phyloP scores from a whole-genome alignment of 2,329 filamentous ascomycete species.

The Arthrobotrys sinensis region DNA sequence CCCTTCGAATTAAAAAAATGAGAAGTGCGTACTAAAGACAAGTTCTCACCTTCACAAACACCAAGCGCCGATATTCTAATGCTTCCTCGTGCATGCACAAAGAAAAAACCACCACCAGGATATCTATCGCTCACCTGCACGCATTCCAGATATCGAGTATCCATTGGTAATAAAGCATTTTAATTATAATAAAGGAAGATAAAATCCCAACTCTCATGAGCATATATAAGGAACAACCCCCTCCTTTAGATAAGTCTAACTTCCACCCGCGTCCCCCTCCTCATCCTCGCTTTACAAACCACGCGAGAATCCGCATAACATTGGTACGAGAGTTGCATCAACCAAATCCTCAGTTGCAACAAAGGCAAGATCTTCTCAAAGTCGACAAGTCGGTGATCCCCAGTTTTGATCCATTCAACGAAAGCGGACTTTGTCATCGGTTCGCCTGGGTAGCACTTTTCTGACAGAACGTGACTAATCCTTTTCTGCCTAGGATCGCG shows the following conservation, averaged over 20 bases:
- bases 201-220: too few species aligned
- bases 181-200: too few species aligned
- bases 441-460: neutral
- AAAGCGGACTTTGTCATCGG: constrained; percentile 5
- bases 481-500: neutral
- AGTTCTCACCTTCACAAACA: too few species aligned
- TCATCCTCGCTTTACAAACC: constrained; percentile 36
- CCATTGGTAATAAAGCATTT: too few species aligned
- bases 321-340: constrained; percentile 35
- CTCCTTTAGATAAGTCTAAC: constrained; percentile 29
- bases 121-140: too few species aligned
- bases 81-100: too few species aligned
- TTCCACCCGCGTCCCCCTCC: constrained; percentile 17
- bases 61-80: too few species aligned
- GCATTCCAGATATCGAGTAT: too few species aligned
- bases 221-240: neutral
- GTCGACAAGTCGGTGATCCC: neutral
- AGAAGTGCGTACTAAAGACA: too few species aligned
- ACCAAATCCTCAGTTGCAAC: constrained; percentile 39
- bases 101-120: too few species aligned
- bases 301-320: constrained; percentile 32
- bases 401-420: constrained; percentile 11
- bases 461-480: neutral
- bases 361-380: constrained; percentile 29
- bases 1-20: too few species aligned